A percentile compares a stretch with the other conserved stretches of the same genome.
phyloP scores from a whole-genome alignment of 495 filamentous ascomycete species.

The Hapsidospora chrysogenum region DNA sequence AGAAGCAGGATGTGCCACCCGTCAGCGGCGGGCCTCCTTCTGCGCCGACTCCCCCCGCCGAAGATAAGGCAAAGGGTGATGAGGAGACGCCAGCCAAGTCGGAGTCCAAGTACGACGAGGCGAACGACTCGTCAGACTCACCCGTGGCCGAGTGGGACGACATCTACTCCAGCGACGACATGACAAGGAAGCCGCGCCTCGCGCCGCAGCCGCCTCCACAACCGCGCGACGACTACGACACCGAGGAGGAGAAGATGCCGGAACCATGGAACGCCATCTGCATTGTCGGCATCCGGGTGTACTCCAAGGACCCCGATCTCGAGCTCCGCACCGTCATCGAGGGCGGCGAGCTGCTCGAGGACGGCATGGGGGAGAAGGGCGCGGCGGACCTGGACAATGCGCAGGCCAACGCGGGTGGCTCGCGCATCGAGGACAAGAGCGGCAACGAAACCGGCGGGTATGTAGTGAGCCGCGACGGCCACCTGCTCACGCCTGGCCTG shows the following conservation, averaged over 20 bases:
- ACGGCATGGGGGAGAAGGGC: slow-evolving; percentile 34
- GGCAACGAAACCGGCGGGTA: slow-evolving; percentile 8
- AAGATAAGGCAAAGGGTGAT: slow-evolving; percentile 7
- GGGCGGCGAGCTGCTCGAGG: slow-evolving; percentile 28
- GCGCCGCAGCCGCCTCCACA: slow-evolving; percentile 11
- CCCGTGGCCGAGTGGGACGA: slow-evolving; percentile 33
- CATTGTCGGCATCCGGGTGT: slow-evolving; percentile 30
- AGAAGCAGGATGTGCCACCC: slow-evolving; percentile 16
- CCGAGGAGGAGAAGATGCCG: slow-evolving; percentile 26
- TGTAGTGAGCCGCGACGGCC: background rate
- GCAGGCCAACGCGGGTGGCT: slow-evolving; percentile 31
- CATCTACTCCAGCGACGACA: slow-evolving; percentile 32
- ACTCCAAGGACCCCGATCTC: slow-evolving; percentile 29
- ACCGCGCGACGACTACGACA: slow-evolving; percentile 16
- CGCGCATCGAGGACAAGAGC: slow-evolving; percentile 13
- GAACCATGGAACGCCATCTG: slow-evolving; percentile 35
- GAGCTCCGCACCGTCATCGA: slow-evolving; percentile 30
- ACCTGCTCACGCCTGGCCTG: background rate
- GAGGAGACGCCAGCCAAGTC: slow-evolving; percentile 11
- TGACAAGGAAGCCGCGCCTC: slow-evolving; percentile 28
- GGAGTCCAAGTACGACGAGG: slow-evolving; percentile 10
- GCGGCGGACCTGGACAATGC: slow-evolving; percentile 30
- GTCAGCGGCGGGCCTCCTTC: slow-evolving; percentile 5
- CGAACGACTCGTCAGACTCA: slow-evolving; percentile 30
- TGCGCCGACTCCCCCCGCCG: slow-evolving; percentile 2